These are phyloP conservation scores for Musa troglodytarum DNA, from an alignment of 176 grass and related monocot species.

Conservation along the genomic window DNA sequence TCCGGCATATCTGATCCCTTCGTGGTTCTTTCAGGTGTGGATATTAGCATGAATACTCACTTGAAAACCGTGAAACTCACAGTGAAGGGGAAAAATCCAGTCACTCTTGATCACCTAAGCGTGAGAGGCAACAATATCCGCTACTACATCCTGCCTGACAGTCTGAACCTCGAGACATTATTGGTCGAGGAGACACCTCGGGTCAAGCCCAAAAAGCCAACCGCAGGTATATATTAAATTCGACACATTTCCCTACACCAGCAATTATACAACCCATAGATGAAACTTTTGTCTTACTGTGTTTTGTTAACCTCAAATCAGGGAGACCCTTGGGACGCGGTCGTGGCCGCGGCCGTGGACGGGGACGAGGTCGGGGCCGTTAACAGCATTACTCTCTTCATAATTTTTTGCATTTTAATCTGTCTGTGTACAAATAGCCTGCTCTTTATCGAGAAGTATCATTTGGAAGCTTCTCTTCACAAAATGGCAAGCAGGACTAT, in stretches of 20 bases:
- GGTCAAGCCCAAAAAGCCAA: conserved; percentile 14
- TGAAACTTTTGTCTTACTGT: background rate
- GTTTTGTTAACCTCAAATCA: background rate
- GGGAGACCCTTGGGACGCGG: background rate
- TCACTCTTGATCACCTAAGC: conserved; percentile 7
- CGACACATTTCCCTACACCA: background rate
- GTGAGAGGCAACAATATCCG: conserved; percentile 12
- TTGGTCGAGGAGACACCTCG: conserved; percentile 7
- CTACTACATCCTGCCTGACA: conserved; percentile 11
- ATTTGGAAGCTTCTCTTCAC: no score
- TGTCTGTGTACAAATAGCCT: no score
- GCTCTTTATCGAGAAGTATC: no score
- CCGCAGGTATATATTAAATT: background rate
- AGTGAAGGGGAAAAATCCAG: conserved; percentile 11
- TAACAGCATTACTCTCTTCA: background rate
- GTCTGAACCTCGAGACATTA: conserved; percentile 6
- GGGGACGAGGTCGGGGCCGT: conserved; percentile 1
- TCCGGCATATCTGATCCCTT: background rate
- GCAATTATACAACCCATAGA: background rate
- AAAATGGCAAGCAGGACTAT: no score
- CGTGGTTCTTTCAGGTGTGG: background rate
- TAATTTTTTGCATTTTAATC: no score
- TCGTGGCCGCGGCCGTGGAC: background rate
- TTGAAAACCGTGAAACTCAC: conserved; percentile 17
- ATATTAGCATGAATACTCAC: conserved; percentile 14